phyloP scores from a whole-genome alignment of 768 basidiomycete species.

The Trametopsis cervina region DNA sequence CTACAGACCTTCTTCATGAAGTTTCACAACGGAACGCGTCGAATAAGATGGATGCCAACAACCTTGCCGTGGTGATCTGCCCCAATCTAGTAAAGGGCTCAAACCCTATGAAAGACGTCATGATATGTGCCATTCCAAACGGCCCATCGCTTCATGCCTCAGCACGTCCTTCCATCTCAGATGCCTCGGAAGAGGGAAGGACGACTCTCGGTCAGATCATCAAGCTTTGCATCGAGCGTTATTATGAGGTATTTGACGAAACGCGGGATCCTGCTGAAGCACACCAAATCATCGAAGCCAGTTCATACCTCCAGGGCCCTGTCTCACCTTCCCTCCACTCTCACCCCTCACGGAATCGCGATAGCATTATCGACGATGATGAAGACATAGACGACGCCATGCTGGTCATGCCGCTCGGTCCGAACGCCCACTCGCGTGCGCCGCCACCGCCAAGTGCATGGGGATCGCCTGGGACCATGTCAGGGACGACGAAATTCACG shows the following conservation, averaged over 20 bases:
- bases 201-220: conserved; percentile 68
- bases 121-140: conserved; percentile 61
- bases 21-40: conserved; percentile 57
- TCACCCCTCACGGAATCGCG: conserved; percentile 18
- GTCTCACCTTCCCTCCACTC: conserved; percentile 15
- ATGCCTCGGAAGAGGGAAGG: conserved; percentile 32
- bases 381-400: conserved; percentile 73
- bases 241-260: conserved; percentile 85
- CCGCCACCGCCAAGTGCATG: conserved; percentile 33
- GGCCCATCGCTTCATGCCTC: conserved; percentile 35
- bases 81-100: conserved; percentile 74
- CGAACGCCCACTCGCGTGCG: conserved; percentile 18
- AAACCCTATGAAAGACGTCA: conserved; percentile 63
- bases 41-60: conserved; percentile 80
- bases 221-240: conserved; percentile 73
- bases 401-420: conserved; percentile 67
- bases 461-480: conserved; percentile 17
- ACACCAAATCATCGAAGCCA: conserved; percentile 6
- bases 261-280: conserved; percentile 59
- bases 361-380: conserved; percentile 43
- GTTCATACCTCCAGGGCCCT: conserved; percentile 10
- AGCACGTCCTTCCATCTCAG: conserved; percentile 10
- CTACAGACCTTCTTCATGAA: conserved; percentile 70
- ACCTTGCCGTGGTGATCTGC: conserved; percentile 71
- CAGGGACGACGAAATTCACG: conserved; percentile 11